Conservation (phyloP, 225 moss, liverwort and hornwort species). For the Bryum argenteum region DNA sequence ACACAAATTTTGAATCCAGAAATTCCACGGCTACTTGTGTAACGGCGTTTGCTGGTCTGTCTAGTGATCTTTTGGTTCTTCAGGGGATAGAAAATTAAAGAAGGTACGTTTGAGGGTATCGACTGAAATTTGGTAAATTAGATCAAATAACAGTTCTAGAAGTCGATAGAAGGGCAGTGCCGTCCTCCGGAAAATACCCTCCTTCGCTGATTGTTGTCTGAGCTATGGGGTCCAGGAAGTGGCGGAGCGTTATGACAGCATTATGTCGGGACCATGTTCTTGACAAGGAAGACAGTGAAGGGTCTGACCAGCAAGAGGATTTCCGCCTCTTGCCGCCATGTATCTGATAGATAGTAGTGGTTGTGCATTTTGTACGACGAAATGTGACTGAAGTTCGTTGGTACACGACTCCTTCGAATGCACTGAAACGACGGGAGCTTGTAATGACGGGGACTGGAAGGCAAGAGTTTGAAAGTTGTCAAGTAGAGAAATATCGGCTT, state of each 20-base stretch:
- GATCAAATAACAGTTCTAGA: neutral
- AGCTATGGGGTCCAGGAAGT: conserved; percentile 35
- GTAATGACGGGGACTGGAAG: neutral
- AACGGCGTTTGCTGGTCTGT: neutral
- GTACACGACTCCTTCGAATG: conserved; percentile 5
- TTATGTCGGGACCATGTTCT: conserved; percentile 11
- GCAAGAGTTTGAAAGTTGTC: neutral
- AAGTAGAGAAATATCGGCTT: conserved; percentile 21
- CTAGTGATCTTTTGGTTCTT: conserved; percentile 1
- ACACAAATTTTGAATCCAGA: neutral
- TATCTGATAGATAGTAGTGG: conserved; percentile 5
- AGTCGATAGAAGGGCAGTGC: conserved; percentile 12
- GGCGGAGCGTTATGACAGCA: conserved; percentile 15
- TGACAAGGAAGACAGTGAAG: conserved; percentile 17
- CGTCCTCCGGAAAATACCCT: conserved; percentile 15
- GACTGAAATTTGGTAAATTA: conserved; percentile 14
- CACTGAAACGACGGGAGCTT: neutral
- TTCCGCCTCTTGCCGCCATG: conserved; percentile 22
- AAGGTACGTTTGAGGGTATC: neutral
- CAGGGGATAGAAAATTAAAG: conserved; percentile 2
- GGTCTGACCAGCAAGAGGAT: conserved; percentile 23
- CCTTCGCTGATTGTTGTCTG: conserved; percentile 27
- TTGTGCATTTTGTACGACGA: conserved; percentile 23
- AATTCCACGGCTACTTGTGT: neutral
- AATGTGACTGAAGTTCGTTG: neutral